Percentiles rank a stretch among this genome's conserved stretches.
Evolutionary conservation across 2,329 filamentous ascomycete genomes (phyloP).

Genomic region (Corinectria fuckeliana): DNA sequence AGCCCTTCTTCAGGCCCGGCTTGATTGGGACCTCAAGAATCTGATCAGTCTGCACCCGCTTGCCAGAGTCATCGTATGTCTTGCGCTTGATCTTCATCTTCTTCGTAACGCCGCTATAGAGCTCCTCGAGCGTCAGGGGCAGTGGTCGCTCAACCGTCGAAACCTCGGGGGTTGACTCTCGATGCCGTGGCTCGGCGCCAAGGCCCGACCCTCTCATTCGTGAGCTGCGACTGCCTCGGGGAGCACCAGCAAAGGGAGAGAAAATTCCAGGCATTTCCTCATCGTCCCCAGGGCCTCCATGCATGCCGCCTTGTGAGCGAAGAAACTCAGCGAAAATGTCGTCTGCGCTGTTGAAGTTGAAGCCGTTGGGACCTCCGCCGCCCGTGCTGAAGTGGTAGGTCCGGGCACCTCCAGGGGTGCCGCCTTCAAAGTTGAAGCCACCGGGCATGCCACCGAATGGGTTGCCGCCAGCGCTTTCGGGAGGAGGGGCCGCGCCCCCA

Average conservation of each 20-base stretch:
- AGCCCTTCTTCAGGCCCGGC: slow-evolving; percentile 92
- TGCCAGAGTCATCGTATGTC: slow-evolving; percentile 85
- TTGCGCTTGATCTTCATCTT: slow-evolving; percentile 99
- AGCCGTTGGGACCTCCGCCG: slow-evolving; percentile 64
- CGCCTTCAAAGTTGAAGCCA: slow-evolving; percentile 59
- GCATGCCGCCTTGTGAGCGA: slow-evolving; percentile 56
- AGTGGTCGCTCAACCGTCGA: slow-evolving; percentile 88
- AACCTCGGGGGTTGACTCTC: slow-evolving; percentile 74
- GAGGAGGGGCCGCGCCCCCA: slow-evolving; percentile 74
- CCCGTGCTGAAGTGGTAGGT: slow-evolving; percentile 71
- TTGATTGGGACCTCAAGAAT: slow-evolving; percentile 96
- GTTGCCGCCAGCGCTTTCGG: slow-evolving; percentile 62
- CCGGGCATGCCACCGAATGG: slow-evolving; percentile 67
- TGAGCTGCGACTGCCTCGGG: slow-evolving; percentile 46
- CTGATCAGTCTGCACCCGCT: slow-evolving; percentile 85
- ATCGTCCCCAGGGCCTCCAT: slow-evolving; percentile 42
- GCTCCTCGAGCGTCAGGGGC: slow-evolving; percentile 82
- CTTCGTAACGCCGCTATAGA: slow-evolving; percentile 87
- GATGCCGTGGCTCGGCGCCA: slow-evolving; percentile 41
- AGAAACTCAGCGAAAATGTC: slow-evolving; percentile 88
- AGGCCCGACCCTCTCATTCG: slow-evolving; percentile 52
- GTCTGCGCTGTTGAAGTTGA: slow-evolving; percentile 83
- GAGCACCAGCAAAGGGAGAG: slow-evolving; percentile 52
- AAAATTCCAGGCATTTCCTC: slow-evolving; percentile 64
- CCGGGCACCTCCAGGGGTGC: slow-evolving; percentile 54